Evolutionary conservation across 163 green algal genomes (phyloP), one percentile per base, ranked within the genome.

Genomic region (Botryococcus braunii): DNA sequence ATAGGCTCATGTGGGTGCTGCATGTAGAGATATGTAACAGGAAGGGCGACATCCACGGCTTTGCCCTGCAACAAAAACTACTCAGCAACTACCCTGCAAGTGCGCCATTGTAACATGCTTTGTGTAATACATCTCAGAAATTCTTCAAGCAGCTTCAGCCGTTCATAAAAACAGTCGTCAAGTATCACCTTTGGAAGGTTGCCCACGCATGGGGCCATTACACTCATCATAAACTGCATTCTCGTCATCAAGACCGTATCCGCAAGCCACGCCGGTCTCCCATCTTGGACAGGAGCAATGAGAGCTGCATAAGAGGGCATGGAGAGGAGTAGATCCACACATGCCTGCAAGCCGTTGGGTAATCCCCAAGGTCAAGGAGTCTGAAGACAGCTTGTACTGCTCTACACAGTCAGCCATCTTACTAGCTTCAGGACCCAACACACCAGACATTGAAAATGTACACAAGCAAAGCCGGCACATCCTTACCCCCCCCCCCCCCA

Each of bases 11-110:
- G 69, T 4, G 73, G 73, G 38, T 81, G 69, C 31, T 66, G 59
- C 39, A 81, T 38, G 65, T 76, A 83, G 36, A 83, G 62, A 6
- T 81, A 66, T 27, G 61, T 62, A 2, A 81, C 5, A 5, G 73
- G 73, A 5, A 60, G 21, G 6, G n/a, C 32, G 39, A 68, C 40
- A 2, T 57, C 7, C 0, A 7, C 13, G 5, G 46, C 58, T 23
- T 52, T 36, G 32, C 32, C 43, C 57, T 68, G 68, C 68, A 68
- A 17, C 8, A 38, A n/a, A n/a, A n/a, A n/a, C n/a, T n/a, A n/a
- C n/a, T n/a, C n/a, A n/a, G n/a, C n/a, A n/a, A n/a, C n/a, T n/a
- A n/a, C n/a, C n/a, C n/a, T n/a, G n/a, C n/a, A n/a, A n/a, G n/a
- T n/a, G n/a, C n/a, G n/a, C n/a, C n/a, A n/a, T n/a, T n/a, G n/a